Conservation (phyloP, 2,329 filamentous ascomycete genomes). For the Xenosphaeropsis pyriputrescens region DNA sequence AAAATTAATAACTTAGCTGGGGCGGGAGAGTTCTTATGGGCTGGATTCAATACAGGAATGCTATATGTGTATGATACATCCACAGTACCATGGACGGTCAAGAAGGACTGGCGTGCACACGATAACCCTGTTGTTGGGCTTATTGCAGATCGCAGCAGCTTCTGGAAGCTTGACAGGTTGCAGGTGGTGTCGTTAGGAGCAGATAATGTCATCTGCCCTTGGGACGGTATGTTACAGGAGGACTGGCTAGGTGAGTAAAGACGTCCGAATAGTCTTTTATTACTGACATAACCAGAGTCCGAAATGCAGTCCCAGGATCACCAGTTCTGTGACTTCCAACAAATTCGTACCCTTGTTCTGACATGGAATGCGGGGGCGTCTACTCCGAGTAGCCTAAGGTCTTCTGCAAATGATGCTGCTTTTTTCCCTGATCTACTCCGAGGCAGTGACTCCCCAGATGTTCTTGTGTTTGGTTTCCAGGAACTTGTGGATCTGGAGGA, state of each 20-base stretch:
- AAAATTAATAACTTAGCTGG: constrained; percentile 84
- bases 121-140: constrained; percentile 69
- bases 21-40: constrained; percentile 76
- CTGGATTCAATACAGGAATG: constrained; percentile 86
- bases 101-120: constrained; percentile 93
- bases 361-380: constrained; percentile 98
- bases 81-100: constrained; percentile 70
- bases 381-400: constrained; percentile 70
- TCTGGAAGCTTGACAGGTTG: constrained; percentile 71
- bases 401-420: constrained; percentile 51
- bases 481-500: constrained; percentile 97
- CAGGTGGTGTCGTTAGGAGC: constrained; percentile 80
- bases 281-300: constrained; percentile 33
- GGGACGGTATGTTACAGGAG: constrained; percentile 87
- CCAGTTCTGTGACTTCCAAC: constrained; percentile 74
- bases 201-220: constrained; percentile 71
- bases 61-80: constrained; percentile 83
- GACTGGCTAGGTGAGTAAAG: constrained; percentile 62
- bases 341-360: constrained; percentile 66
- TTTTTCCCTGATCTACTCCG: constrained; percentile 75
- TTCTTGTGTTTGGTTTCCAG: constrained; percentile 92
- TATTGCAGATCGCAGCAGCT: constrained; percentile 62
- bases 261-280: too few relatives aligned
- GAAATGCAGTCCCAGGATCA: constrained; percentile 75
- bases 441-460: constrained; percentile 67